Evolutionary conservation across 192 early-diverging fungal genomes (phyloP).

Genomic region (Lobulomyces angularis): DNA sequence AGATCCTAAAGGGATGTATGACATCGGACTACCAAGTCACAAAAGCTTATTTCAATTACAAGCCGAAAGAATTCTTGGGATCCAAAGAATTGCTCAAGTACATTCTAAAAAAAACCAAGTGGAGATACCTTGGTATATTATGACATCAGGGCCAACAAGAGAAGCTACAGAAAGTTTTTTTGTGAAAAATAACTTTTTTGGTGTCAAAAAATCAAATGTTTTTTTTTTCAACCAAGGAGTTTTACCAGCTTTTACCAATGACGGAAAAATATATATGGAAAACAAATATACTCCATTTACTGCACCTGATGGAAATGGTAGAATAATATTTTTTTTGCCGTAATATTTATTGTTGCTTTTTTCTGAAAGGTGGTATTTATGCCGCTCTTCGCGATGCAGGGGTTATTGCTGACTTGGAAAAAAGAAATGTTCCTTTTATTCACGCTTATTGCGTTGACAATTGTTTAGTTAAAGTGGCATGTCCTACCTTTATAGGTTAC

Average conservation of each 20-base stretch:
- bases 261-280: slow-evolving; percentile 92
- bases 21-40: slow-evolving; percentile 77
- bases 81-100: slow-evolving; percentile 60
- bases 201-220: slow-evolving; percentile 69
- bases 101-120: slow-evolving; percentile 19
- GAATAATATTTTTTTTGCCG: too few relatives aligned
- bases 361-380: slow-evolving; percentile 92
- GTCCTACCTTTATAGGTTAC: slow-evolving; percentile 93
- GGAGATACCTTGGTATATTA: slow-evolving; percentile 94
- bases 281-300: slow-evolving; percentile 40
- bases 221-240: slow-evolving; percentile 95
- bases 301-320: slow-evolving; percentile 65
- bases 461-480: slow-evolving; percentile 89
- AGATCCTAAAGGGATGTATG: slow-evolving; percentile 87
- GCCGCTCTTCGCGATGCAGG: slow-evolving; percentile 75
- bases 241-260: slow-evolving; percentile 78
- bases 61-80: slow-evolving; percentile 76
- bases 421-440: slow-evolving; percentile 72
- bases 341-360: too few relatives aligned
- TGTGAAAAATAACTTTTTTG: slow-evolving; percentile 74
- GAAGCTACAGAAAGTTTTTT: slow-evolving; percentile 68
- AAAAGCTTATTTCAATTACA: slow-evolving; percentile 90
- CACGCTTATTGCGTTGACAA: slow-evolving; percentile 98
- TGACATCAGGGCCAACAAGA: slow-evolving; percentile 92
- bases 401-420: slow-evolving; percentile 63